Evolutionary conservation across 345 rosid species (phyloP).

Genomic region (Acer yangbiense): DNA sequence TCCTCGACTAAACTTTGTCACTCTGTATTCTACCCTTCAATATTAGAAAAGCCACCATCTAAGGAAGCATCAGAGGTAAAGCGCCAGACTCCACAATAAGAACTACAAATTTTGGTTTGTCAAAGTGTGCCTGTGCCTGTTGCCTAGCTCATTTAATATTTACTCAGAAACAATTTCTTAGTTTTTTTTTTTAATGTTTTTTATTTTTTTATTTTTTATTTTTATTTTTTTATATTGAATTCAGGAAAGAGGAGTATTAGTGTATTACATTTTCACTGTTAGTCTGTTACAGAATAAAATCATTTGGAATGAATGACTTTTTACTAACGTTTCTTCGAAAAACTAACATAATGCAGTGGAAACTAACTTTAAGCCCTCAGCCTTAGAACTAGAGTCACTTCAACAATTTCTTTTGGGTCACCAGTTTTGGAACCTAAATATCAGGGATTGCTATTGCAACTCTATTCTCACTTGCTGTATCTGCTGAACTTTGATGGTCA

Average conservation of each 20-base stretch:
- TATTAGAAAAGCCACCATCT: neutral
- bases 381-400: neutral
- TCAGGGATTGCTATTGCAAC: neutral
- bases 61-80: neutral
- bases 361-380: constrained; percentile 2
- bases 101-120: neutral
- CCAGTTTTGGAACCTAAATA: neutral
- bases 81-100: neutral
- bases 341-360: neutral
- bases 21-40: too few species aligned
- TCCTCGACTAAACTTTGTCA: too few species aligned
- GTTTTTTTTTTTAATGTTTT: neutral
- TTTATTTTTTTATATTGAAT: neutral
- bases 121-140: neutral
- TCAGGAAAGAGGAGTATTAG: neutral
- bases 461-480: constrained; percentile 7
- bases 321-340: neutral
- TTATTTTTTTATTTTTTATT: too few species aligned
- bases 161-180: neutral
- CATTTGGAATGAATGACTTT: neutral
- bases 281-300: neutral
- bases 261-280: too few species aligned
- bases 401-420: constrained; percentile 4
- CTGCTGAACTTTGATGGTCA: neutral
- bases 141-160: neutral